Conservation (phyloP, 2,329 filamentous ascomycete genomes). For the Ascomycota sp. region DNA sequence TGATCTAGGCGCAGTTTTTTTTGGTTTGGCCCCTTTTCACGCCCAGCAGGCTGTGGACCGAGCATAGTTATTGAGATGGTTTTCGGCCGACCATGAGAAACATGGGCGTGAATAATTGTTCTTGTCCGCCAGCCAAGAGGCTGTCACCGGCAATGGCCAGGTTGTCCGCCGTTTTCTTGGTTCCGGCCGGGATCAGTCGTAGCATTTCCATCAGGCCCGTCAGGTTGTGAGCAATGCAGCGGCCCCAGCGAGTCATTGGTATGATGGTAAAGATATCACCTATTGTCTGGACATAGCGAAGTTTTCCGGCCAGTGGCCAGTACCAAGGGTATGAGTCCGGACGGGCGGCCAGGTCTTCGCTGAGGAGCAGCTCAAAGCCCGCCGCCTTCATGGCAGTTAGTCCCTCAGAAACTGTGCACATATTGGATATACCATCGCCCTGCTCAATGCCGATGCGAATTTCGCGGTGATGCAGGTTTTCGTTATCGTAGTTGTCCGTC, state of each 20-base stretch:
- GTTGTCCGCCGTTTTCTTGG: conserved; percentile 87
- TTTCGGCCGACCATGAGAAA: conserved; percentile 92
- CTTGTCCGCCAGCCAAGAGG: conserved; percentile 65
- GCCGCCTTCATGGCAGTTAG: conserved; percentile 67
- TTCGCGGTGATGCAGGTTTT: conserved; percentile 66
- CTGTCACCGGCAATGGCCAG: conserved; percentile 65
- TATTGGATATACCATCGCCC: conserved; percentile 92
- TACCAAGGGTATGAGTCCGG: conserved; percentile 74
- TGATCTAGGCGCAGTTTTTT: too few relatives aligned
- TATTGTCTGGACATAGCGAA: conserved; percentile 62
- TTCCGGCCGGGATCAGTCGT: conserved; percentile 58
- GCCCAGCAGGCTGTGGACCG: too few relatives aligned
- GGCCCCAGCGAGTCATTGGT: conserved; percentile 74
- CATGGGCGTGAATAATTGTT: conserved; percentile 97
- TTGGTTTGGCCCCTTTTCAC: too few relatives aligned
- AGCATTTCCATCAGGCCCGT: conserved; percentile 58
- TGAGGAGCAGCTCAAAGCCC: conserved; percentile 63
- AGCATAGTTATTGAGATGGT: conserved; percentile 22
- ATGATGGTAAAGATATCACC: conserved; percentile 67
- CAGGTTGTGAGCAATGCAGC: conserved; percentile 53
- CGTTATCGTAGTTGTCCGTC: conserved; percentile 86
- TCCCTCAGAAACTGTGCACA: conserved; percentile 73
- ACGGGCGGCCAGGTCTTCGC: conserved; percentile 72
- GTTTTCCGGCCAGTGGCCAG: conserved; percentile 72
- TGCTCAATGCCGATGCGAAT: conserved; percentile 90